Evolutionary conservation across 1,139 yeast species (phyloP).

Genomic region (Diutina siamensis): DNA sequence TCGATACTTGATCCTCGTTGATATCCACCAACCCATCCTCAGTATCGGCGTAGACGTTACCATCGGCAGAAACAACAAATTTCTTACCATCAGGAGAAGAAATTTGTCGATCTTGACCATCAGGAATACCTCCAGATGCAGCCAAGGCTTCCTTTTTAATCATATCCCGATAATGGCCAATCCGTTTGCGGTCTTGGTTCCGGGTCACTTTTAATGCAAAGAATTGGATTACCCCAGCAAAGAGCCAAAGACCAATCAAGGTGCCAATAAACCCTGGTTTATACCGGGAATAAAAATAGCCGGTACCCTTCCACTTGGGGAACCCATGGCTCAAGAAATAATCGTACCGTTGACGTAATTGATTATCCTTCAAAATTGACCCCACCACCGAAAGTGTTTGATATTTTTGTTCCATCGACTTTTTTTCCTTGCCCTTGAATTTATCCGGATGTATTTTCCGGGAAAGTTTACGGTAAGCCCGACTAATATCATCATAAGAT

Average conservation of each 20-base stretch:
- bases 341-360: slow-evolving; percentile 67
- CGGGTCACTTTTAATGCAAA: slow-evolving; percentile 42
- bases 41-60: slow-evolving; percentile 22
- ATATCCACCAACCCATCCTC: slow-evolving; percentile 23
- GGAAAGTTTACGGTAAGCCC: slow-evolving; percentile 65
- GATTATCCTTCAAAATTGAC: slow-evolving; percentile 52
- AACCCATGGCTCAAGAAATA: slow-evolving; percentile 77
- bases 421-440: slow-evolving; percentile 31
- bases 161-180: slow-evolving; percentile 38
- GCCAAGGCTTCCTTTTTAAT: slow-evolving; percentile 40
- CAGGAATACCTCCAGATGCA: not conserved
- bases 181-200: slow-evolving; percentile 48
- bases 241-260: slow-evolving; percentile 28
- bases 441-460: slow-evolving; percentile 80
- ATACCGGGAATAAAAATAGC: slow-evolving; percentile 41
- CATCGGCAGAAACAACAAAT: not conserved
- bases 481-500: slow-evolving; percentile 49
- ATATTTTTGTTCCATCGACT: slow-evolving; percentile 45
- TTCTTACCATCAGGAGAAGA: not conserved
- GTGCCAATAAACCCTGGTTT: slow-evolving; percentile 52
- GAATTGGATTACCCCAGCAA: slow-evolving; percentile 37
- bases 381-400: slow-evolving; percentile 68
- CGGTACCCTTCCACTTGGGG: slow-evolving; percentile 61
- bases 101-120: not conserved
- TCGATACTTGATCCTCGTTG: slow-evolving; percentile 27